A percentile compares a stretch with the other conserved stretches of the same genome.
Conservation (phyloP, 805 yeast species). For the Pichia phayaonensis region DNA sequence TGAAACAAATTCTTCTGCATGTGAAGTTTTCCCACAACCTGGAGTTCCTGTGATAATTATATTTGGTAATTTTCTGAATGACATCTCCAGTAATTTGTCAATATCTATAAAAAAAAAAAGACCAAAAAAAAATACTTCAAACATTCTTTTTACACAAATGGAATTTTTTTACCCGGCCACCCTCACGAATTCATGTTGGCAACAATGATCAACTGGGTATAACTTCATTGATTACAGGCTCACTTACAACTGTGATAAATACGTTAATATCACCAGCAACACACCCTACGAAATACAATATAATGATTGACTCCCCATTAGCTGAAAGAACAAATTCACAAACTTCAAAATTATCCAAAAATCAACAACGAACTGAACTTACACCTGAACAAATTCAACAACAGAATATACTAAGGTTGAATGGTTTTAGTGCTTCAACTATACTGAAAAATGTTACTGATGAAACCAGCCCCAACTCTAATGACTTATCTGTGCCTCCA, state of each 20-base stretch:
- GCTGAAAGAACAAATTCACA: slow-evolving; percentile 9
- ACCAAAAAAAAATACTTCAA: neutral
- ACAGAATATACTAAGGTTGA: slow-evolving; percentile 11
- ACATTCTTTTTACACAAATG: too few relatives aligned
- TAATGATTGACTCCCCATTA: neutral
- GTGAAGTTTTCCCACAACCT: slow-evolving; percentile 80
- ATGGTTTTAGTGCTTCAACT: slow-evolving; percentile 10
- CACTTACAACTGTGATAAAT: neutral
- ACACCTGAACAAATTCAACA: slow-evolving; percentile 14
- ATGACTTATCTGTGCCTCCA: neutral
- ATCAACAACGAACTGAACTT: slow-evolving; percentile 16
- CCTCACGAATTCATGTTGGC: neutral
- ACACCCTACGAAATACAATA: neutral
- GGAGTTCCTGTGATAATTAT: slow-evolving; percentile 94
- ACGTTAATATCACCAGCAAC: neutral
- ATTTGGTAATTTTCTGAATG: slow-evolving; percentile 47
- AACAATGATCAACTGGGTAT: neutral
- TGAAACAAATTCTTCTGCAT: slow-evolving; percentile 45
- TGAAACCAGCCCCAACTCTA: too few relatives aligned
- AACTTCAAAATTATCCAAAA: slow-evolving; percentile 10
- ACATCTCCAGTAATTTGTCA: slow-evolving; percentile 14
- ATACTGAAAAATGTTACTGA: slow-evolving; percentile 1
- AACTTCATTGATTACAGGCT: too few relatives aligned
- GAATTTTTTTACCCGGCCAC: slow-evolving; percentile 2
- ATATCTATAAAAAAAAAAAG: neutral